phyloP scores from a whole-genome alignment of 306 rosid genomes.

The Crotalaria pallida region DNA sequence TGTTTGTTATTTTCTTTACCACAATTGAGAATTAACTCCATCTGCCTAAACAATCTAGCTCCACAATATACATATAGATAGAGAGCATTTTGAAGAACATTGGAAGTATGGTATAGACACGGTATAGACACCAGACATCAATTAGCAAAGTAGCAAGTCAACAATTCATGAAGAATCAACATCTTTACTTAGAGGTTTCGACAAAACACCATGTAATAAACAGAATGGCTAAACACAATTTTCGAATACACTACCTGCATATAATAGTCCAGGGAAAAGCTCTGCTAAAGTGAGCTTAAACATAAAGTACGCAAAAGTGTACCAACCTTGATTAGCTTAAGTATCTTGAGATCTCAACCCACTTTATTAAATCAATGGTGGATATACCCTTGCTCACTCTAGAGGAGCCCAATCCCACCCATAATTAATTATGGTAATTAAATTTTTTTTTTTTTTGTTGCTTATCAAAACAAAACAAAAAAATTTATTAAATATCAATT shows the following conservation, averaged over 20 bases:
- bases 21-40: neutral
- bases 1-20: neutral
- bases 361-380: too few relatives aligned
- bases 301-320: too few relatives aligned
- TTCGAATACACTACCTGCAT: neutral
- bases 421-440: neutral
- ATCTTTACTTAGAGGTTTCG: neutral
- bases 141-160: neutral
- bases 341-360: too few relatives aligned
- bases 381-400: too few relatives aligned
- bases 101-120: neutral
- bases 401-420: neutral
- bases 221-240: neutral
- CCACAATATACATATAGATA: neutral
- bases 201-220: neutral
- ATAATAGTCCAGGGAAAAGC: neutral
- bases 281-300: too few relatives aligned
- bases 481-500: neutral
- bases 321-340: too few relatives aligned
- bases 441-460: neutral
- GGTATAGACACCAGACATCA: neutral
- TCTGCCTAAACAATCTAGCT: neutral
- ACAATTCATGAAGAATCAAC: conserved; percentile 15
- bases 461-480: too few relatives aligned
- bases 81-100: neutral